Base-by-base conservation (phyloP, 306 rosid species). In the Biancaea sappan region DNA sequence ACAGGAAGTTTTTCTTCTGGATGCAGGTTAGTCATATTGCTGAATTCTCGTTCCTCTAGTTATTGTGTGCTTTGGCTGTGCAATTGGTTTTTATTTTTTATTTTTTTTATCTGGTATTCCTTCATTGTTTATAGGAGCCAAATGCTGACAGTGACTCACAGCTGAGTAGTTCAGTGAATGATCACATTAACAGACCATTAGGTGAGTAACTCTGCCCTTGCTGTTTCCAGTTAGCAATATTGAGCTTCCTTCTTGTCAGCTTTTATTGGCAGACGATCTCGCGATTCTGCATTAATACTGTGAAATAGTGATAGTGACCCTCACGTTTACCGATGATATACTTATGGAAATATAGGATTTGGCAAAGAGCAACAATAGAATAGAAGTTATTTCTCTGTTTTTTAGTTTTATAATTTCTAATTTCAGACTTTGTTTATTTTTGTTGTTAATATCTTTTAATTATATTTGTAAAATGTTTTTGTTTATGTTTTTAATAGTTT, bases 1-100 rank as follows among this genome's bases (percentile, higher is more conserved):
- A 91, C 66, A 74, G 98, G 79, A 94, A 94, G 82, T 86, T 89
- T 74, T 85, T 94, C 87, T 89, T 91, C 77, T 94, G 98, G 98
- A 89, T 94, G 94, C 98, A 94, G 96, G 97, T 89, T 77, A 22
- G 79, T 29, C 51, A 81, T 66, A 40, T 56, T 86, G 28, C 59
- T 51, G 28, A 72, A 32, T 43, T 66, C 25, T 21, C 21, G 61
- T 12, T 35, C 19, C 59, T 41, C 52, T 18, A 4, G 41, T 6
- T 24, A 53, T 37, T 34, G 2, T 62, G 22, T 72, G 37, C 71
- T 65, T 73, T 73, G 13, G 51, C 40, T 61, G 40, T 15, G 19
- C 63, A 13, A 28, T 12, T 34, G 24, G 16, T 66, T 80, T 66
- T 68, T 60, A 35, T 10, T 71, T 66, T 71, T 57, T 70, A 24